phyloP scores from a whole-genome alignment of 169 alveolate species.

The Toxoplasma gondii region DNA sequence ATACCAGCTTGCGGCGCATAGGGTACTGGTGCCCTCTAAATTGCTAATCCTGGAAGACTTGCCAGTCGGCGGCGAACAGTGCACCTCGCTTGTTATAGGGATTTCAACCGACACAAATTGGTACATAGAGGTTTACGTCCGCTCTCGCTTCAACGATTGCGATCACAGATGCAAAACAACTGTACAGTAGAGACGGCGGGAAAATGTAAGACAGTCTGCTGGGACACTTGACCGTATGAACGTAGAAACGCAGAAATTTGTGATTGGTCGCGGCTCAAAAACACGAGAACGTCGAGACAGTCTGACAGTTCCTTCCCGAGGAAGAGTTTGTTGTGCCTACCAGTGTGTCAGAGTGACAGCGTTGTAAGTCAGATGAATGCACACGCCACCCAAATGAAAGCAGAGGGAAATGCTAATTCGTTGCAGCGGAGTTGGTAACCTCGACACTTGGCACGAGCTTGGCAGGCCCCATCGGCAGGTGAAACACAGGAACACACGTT shows the following conservation, averaged over 20 bases:
- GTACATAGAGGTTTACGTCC: constrained; percentile 67
- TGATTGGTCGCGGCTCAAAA: constrained; percentile 39
- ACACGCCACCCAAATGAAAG: background rate
- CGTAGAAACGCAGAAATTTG: constrained; percentile 59
- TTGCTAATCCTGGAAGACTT: constrained; percentile 72
- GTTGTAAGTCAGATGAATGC: background rate
- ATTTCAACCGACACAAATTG: constrained; percentile 50
- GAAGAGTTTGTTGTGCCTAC: background rate
- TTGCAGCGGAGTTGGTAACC: background rate
- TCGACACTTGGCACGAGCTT: background rate
- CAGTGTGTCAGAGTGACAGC: background rate
- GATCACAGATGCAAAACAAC: constrained; percentile 67
- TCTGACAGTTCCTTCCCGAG: constrained; percentile 44
- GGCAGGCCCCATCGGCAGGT: background rate
- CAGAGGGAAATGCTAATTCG: background rate
- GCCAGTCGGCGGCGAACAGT: constrained; percentile 63
- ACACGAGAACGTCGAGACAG: constrained; percentile 33
- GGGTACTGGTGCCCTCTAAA: constrained; percentile 69
- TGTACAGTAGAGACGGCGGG: constrained; percentile 69
- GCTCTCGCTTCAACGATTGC: constrained; percentile 61
- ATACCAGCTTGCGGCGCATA: constrained; percentile 67
- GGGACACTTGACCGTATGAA: constrained; percentile 69
- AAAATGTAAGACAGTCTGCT: constrained; percentile 62
- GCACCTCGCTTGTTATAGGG: constrained; percentile 68
- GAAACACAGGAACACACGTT: background rate